phyloP scores from a whole-genome alignment of 352 stramenopile genomes.

The Plasmopara viticola region DNA sequence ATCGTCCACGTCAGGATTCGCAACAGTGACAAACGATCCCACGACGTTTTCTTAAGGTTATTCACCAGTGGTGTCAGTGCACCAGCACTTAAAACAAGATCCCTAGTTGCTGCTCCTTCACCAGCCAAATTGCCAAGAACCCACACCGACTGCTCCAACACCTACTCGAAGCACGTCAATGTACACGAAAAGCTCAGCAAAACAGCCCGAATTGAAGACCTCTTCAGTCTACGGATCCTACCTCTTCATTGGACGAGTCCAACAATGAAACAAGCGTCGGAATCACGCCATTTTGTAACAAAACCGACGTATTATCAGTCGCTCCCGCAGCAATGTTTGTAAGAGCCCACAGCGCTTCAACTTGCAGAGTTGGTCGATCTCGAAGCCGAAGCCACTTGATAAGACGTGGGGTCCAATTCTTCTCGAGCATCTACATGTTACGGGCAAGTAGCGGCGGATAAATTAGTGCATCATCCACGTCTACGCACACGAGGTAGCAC shows the following conservation, averaged over 20 bases:
- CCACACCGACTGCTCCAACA: slow-evolving; percentile 91
- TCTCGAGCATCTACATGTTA: slow-evolving; percentile 70
- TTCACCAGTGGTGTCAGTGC: slow-evolving; percentile 81
- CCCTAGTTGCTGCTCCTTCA: slow-evolving; percentile 81
- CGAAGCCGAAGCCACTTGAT: slow-evolving; percentile 81
- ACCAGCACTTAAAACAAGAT: slow-evolving; percentile 83
- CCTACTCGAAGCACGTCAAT: slow-evolving; percentile 37
- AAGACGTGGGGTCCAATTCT: slow-evolving; percentile 82
- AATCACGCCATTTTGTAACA: slow-evolving; percentile 90
- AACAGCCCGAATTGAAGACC: slow-evolving; percentile 19
- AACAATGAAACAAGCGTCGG: slow-evolving; percentile 88
- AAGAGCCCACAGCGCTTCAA: slow-evolving; percentile 92
- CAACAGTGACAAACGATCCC: slow-evolving; percentile 76
- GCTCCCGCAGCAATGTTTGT: slow-evolving; percentile 93
- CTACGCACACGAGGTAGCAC: slow-evolving; percentile 1
- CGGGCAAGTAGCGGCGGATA: slow-evolving; percentile 1
- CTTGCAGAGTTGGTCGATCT: slow-evolving; percentile 79
- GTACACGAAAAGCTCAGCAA: slow-evolving; percentile 25
- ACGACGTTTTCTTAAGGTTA: slow-evolving; percentile 85
- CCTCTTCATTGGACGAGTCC: slow-evolving; percentile 88
- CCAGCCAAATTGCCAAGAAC: slow-evolving; percentile 90
- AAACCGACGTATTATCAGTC: slow-evolving; percentile 88
- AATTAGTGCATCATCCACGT: slow-evolving; percentile 6
- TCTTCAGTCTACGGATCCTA: slow-evolving; percentile 19
- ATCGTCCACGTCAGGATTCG: slow-evolving; percentile 91